Evolutionary conservation across 768 basidiomycete genomes (phyloP).

Genomic region (Tremella yokohamensis): DNA sequence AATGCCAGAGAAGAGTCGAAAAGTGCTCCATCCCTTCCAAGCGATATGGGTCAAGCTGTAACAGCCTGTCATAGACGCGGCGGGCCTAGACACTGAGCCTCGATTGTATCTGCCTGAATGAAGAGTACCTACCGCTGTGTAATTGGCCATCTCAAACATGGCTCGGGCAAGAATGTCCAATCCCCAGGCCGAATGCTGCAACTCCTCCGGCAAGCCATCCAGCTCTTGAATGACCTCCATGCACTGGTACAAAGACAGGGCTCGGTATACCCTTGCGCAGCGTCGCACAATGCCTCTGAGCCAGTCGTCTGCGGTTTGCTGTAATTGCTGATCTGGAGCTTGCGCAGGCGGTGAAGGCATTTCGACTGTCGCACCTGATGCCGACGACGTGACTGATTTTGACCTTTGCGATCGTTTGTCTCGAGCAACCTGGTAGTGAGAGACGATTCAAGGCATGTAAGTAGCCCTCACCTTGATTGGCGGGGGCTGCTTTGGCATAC

Average conservation of each 20-base stretch:
- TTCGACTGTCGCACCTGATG: conserved; percentile 24
- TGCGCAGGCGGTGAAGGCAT: conserved; percentile 21
- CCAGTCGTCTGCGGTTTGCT: conserved; percentile 70
- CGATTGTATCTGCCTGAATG: background rate
- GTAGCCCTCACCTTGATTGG: conserved; percentile 6
- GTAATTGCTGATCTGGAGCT: conserved; percentile 25
- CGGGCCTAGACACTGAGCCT: conserved; percentile 59
- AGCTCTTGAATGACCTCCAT: conserved; percentile 70
- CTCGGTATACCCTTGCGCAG: conserved; percentile 75
- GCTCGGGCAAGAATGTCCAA: conserved; percentile 79
- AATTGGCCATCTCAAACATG: conserved; percentile 85
- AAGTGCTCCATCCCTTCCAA: conserved; percentile 92
- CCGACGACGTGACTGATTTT: conserved; percentile 31
- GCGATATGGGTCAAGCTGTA: conserved; percentile 82
- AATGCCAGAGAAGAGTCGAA: conserved; percentile 93
- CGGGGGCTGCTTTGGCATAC: conserved; percentile 6
- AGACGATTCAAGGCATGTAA: background rate
- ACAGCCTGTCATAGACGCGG: conserved; percentile 76
- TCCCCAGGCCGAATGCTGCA: conserved; percentile 72
- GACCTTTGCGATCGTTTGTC: conserved; percentile 26
- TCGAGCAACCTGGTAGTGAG: conserved; percentile 1
- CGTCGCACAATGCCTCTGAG: conserved; percentile 74
- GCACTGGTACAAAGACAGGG: conserved; percentile 72
- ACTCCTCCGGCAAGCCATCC: conserved; percentile 67
- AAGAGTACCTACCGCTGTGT: conserved; percentile 67